Percentiles rank a stretch among this genome's conserved stretches.
Conservation (phyloP, 2,329 filamentous ascomycete genomes). For the Rutstroemia sydowiana region DNA sequence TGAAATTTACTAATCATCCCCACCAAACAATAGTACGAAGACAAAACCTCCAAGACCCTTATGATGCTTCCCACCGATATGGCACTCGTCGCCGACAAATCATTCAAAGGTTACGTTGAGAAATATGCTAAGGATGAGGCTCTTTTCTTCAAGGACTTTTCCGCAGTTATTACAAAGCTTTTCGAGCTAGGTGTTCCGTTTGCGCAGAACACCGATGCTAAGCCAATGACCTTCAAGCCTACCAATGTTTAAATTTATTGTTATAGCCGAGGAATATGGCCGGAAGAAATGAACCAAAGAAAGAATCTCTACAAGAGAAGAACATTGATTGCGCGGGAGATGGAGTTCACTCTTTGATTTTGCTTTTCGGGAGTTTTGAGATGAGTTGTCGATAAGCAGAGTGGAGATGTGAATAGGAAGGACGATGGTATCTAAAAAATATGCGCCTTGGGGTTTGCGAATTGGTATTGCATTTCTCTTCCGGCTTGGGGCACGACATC, state of each 20-base stretch:
- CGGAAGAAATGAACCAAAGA: no score
- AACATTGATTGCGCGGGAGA: no score
- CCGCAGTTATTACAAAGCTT: conserved; percentile 68
- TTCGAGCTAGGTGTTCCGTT: conserved; percentile 96
- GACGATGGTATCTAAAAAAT: no score
- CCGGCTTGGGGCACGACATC: no score
- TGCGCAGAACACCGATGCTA: conserved; percentile 51
- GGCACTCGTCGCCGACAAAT: conserved; percentile 80
- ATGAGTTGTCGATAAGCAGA: no score
- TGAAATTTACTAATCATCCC: neutral
- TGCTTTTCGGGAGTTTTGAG: no score
- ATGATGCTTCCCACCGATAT: conserved; percentile 98
- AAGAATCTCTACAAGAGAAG: no score
- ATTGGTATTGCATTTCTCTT: no score
- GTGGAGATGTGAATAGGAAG: no score
- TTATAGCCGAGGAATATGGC: no score
- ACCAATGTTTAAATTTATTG: conserved; percentile 23
- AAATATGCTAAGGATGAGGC: conserved; percentile 89
- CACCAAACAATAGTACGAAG: conserved; percentile 58
- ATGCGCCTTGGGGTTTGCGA: no score
- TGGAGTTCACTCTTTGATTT: no score
- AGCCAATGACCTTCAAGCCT: conserved; percentile 58
- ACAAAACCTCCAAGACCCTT: conserved; percentile 75
- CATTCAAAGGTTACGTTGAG: conserved; percentile 72
- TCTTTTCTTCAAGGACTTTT: conserved; percentile 89